These are phyloP conservation scores for Pestalotiopsis sp. DNA, from an alignment of 2,329 filamentous ascomycete genomes.

Conservation along the genomic window DNA sequence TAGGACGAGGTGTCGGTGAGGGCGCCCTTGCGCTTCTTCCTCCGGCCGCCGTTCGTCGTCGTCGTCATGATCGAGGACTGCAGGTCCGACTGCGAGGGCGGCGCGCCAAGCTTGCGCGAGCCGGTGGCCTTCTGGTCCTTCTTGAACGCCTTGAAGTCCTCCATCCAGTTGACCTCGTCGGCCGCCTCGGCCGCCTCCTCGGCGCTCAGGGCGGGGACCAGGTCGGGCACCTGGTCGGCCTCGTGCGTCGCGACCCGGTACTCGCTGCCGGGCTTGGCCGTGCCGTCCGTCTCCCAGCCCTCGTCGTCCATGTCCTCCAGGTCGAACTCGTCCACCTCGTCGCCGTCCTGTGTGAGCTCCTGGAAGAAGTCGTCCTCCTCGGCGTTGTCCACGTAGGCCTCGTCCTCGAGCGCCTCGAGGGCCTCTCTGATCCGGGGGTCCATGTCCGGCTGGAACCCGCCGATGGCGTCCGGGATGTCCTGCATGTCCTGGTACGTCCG, in stretches of 20 bases:
- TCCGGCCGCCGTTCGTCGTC: conserved; percentile 76
- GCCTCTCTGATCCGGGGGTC: conserved; percentile 90
- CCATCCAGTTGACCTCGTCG: conserved; percentile 81
- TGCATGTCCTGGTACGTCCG: conserved; percentile 91
- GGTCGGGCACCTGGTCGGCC: conserved; percentile 47
- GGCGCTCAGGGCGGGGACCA: conserved; percentile 38
- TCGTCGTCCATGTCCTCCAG: conserved; percentile 67
- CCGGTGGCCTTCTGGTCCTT: conserved; percentile 65
- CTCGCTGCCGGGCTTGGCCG: conserved; percentile 73
- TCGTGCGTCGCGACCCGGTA: conserved; percentile 42
- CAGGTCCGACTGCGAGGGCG: conserved; percentile 61
- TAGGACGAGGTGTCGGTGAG: conserved; percentile 85
- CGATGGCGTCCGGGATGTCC: conserved; percentile 85
- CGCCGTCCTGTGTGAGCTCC: conserved; percentile 69
- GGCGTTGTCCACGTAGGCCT: conserved; percentile 86
- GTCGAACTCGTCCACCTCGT: conserved; percentile 56
- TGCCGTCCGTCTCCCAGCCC: conserved; percentile 95
- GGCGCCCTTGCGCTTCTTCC: conserved; percentile 95
- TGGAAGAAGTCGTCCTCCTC: conserved; percentile 76
- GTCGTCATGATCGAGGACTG: conserved; percentile 74
- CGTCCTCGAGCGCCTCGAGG: conserved; percentile 90
- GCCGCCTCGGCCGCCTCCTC: conserved; percentile 44
- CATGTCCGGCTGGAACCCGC: conserved; percentile 97
- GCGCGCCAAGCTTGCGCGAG: conserved; percentile 39
- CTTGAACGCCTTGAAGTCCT: conserved; percentile 94